Evolutionary conservation across 192 early-diverging fungal species (phyloP), one percentile per base, ranked within the genome.

Genomic region (Dissophora ornata): DNA sequence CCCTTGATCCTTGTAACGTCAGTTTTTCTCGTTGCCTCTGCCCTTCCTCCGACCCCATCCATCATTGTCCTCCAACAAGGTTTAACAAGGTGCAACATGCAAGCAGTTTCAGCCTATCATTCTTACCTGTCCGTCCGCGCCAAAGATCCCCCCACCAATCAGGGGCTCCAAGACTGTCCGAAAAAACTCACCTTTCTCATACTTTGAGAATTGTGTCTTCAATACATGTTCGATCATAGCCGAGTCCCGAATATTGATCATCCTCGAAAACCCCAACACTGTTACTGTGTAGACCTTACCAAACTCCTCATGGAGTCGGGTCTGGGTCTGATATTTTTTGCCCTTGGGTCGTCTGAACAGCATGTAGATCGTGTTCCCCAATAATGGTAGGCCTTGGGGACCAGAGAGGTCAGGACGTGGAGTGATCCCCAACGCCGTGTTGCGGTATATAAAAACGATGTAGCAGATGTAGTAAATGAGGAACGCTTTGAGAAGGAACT

Each of bases 61-160:
- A n/a, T n/a, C n/a, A n/a, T n/a, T n/a, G n/a, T n/a, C n/a, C n/a
- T n/a, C n/a, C n/a, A n/a, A n/a, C n/a, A n/a, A n/a, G n/a, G n/a
- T n/a, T n/a, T n/a, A n/a, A n/a, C n/a, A n/a, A n/a, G n/a, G n/a
- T n/a, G n/a, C n/a, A n/a, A n/a, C n/a, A n/a, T n/a, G n/a, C n/a
- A n/a, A n/a, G n/a, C n/a, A n/a, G n/a, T n/a, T n/a, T n/a, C n/a
- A n/a, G n/a, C n/a, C n/a, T n/a, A n/a, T n/a, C n/a, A n/a, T n/a
- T 18, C 40, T 33, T 53, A 74, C 71, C 57, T 74, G 44, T 7
- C 71, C 71, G 46, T 74, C 71, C 4, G 62, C 62, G 7, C 62
- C 50, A 65, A 74, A 74, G 55, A 74, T 62, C n/a, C 70, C 70
- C 40, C 45, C 22, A 2, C 71, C 71, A 41, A 65, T 25, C 32